Conservation (phyloP, 2,329 filamentous ascomycete species). For the Sporothrix dimorphospora region DNA sequence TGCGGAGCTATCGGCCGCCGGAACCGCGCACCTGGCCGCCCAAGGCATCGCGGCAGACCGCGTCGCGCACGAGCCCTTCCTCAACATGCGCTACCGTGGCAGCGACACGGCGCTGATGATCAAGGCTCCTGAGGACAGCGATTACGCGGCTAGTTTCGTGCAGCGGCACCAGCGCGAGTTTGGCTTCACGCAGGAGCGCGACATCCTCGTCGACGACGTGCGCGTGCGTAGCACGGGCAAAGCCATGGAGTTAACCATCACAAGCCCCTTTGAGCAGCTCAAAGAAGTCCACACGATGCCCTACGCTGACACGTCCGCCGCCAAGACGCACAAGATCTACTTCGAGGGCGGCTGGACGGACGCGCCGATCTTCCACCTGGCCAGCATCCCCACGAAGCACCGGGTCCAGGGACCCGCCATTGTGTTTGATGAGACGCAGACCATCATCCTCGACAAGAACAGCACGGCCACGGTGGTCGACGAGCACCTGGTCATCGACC, state of each 20-base stretch:
- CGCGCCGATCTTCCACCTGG: conserved; percentile 83
- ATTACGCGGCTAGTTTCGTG: conserved; percentile 81
- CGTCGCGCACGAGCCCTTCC: conserved; percentile 82
- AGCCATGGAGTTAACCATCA: no score
- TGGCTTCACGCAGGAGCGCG: conserved; percentile 82
- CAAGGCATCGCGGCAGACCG: conserved; percentile 78
- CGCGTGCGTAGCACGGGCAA: conserved; percentile 83
- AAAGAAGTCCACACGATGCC: no score
- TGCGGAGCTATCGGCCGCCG: conserved; percentile 74
- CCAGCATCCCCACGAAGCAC: conserved; percentile 67
- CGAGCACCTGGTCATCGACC: conserved; percentile 81
- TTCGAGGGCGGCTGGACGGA: conserved; percentile 75
- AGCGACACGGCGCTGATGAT: conserved; percentile 92
- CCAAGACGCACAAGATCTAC: conserved; percentile 66
- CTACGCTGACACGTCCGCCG: no score
- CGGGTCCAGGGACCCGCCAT: conserved; percentile 75
- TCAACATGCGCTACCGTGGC: conserved; percentile 90
- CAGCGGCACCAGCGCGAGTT: conserved; percentile 90
- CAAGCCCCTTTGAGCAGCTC: no score
- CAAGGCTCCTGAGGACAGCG: conserved; percentile 57
- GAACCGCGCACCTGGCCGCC: conserved; percentile 64
- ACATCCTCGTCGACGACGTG: conserved; percentile 89
- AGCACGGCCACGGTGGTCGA: conserved; percentile 76
- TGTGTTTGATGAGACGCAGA: conserved; percentile 84
- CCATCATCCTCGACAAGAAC: conserved; percentile 81